phyloP scores from a whole-genome alignment of 345 rosid genomes.

The Trapa incisa region DNA sequence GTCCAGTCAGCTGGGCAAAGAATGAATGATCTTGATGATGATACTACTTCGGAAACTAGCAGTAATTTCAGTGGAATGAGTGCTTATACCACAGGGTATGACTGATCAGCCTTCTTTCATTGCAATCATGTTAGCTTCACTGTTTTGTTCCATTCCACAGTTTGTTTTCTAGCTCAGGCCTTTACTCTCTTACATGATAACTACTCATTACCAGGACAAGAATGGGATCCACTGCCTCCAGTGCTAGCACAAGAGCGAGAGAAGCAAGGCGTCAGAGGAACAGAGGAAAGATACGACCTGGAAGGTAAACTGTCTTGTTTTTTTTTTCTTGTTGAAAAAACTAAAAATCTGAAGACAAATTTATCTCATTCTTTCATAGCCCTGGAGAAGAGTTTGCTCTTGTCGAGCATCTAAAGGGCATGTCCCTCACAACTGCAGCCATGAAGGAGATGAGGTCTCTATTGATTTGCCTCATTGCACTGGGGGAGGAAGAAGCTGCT shows the following conservation, averaged over 20 bases:
- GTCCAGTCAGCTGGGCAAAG: slow-evolving; percentile 63
- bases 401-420: slow-evolving; percentile 85
- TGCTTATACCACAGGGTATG: slow-evolving; percentile 77
- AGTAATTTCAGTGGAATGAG: slow-evolving; percentile 94
- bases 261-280: slow-evolving; percentile 56
- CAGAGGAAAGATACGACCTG: slow-evolving; percentile 84
- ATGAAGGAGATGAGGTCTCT: slow-evolving; percentile 66
- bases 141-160: background rate
- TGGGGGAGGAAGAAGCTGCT: slow-evolving; percentile 55
- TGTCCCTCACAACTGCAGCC: slow-evolving; percentile 59
- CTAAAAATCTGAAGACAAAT: slow-evolving; percentile 10
- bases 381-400: slow-evolving; percentile 93
- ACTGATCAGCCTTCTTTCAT: background rate
- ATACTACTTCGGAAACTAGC: slow-evolving; percentile 86
- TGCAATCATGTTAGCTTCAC: background rate
- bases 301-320: slow-evolving; percentile 37
- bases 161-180: too few species aligned
- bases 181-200: background rate
- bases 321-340: background rate
- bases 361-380: slow-evolving; percentile 20
- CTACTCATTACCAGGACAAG: slow-evolving; percentile 45
- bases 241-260: slow-evolving; percentile 58
- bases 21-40: slow-evolving; percentile 63
- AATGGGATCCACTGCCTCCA: slow-evolving; percentile 66
- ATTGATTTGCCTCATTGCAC: slow-evolving; percentile 56